These are phyloP conservation scores for Aspergillus clavatus DNA, from an alignment of 2,329 filamentous ascomycete species.

Conservation along the genomic window DNA sequence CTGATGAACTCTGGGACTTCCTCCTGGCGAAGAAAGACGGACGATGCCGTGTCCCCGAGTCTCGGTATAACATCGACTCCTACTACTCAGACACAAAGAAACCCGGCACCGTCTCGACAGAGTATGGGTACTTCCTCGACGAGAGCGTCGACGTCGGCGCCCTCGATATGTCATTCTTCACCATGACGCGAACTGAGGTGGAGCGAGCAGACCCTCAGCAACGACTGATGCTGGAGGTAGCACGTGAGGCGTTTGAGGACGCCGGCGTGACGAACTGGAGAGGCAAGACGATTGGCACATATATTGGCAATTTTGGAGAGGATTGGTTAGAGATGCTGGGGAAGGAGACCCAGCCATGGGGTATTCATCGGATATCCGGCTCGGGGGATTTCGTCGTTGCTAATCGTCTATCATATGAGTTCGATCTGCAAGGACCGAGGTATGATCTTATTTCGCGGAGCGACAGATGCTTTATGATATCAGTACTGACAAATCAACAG, in stretches of 20 bases:
- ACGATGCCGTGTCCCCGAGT: slow-evolving; percentile 13
- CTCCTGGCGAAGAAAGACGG: slow-evolving; percentile 17
- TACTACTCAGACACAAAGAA: neutral
- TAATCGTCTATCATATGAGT: slow-evolving; percentile 23
- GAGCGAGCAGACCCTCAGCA: slow-evolving; percentile 31
- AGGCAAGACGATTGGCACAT: slow-evolving; percentile 29
- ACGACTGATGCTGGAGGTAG: slow-evolving; percentile 28
- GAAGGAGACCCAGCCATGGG: slow-evolving; percentile 15
- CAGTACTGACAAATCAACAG: neutral
- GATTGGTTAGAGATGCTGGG: slow-evolving; percentile 21
- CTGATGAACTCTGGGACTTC: slow-evolving; percentile 19
- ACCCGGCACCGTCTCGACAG: slow-evolving; percentile 7
- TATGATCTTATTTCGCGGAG: neutral
- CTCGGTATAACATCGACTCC: slow-evolving; percentile 18
- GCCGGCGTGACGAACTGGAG: slow-evolving; percentile 26
- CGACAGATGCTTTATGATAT: no score
- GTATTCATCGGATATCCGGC: neutral
- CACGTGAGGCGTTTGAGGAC: slow-evolving; percentile 31
- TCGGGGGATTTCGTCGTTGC: slow-evolving; percentile 17
- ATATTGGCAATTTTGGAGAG: slow-evolving; percentile 22
- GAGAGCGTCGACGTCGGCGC: slow-evolving; percentile 19
- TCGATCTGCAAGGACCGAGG: slow-evolving; percentile 20
- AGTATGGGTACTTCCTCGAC: slow-evolving; percentile 27
- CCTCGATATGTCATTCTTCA: slow-evolving; percentile 22
- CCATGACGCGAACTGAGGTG: slow-evolving; percentile 21